A percentile compares a stretch with the other conserved stretches of the same genome.
Conservation (phyloP, 306 rosid species). For the Glycine tomentella region DNA sequence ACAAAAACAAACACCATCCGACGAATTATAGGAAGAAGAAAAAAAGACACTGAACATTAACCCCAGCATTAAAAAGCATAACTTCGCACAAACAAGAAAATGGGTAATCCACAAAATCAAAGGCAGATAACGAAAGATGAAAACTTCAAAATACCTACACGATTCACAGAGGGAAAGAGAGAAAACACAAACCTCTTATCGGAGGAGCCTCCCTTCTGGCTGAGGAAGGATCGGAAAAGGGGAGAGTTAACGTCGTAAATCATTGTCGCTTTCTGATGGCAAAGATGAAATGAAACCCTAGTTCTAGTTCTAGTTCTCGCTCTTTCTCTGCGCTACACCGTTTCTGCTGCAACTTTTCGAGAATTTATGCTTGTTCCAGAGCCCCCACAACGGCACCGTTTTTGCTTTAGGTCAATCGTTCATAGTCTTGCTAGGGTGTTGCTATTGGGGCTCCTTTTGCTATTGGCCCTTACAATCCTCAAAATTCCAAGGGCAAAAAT, state of each 20-base stretch:
- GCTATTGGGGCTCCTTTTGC: no score
- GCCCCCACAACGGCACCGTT: not conserved
- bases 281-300: constrained; percentile 62
- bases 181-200: constrained; percentile 71
- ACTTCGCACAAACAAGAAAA: not conserved
- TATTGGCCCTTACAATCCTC: no score
- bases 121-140: not conserved
- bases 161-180: constrained; percentile 8
- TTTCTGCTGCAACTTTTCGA: not conserved
- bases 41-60: not conserved
- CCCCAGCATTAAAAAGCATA: not conserved
- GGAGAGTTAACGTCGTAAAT: constrained; percentile 98
- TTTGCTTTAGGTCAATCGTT: not conserved
- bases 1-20: not conserved
- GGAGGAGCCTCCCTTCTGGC: constrained; percentile 91
- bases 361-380: constrained; percentile 10
- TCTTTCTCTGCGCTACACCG: not conserved
- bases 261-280: constrained; percentile 53
- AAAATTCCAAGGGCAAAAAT: no score
- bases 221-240: constrained; percentile 97
- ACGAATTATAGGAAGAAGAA: not conserved
- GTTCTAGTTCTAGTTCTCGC: not conserved
- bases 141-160: not conserved
- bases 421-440: not conserved
- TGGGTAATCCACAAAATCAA: not conserved